Evolutionary conservation across 192 early-diverging fungal species (phyloP).

Genomic region (Diversispora eburnea): DNA sequence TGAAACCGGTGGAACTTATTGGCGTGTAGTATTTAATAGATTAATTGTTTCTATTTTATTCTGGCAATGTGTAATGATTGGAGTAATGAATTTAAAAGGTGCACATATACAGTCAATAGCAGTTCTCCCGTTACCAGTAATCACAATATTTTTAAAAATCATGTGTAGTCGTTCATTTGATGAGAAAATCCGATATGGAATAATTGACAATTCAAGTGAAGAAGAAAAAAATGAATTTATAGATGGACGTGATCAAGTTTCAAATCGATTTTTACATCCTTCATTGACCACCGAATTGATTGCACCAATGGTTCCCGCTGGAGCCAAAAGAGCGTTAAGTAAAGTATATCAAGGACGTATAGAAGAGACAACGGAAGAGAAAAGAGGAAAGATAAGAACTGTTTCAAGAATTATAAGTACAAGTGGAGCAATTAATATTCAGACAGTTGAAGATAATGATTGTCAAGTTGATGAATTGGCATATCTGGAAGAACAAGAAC

Average conservation of each 20-base stretch:
- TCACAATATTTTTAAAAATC: conserved; percentile 55
- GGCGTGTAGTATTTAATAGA: conserved; percentile 68
- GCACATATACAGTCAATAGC: conserved; percentile 42
- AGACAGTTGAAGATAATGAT: conserved; percentile 35
- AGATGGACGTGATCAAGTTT: conserved; percentile 36
- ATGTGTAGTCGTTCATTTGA: conserved; percentile 44
- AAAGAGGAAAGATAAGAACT: conserved; percentile 31
- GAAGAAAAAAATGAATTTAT: conserved; percentile 18
- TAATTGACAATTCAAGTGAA: conserved; percentile 32
- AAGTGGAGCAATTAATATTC: conserved; percentile 28
- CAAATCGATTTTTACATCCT: conserved; percentile 61
- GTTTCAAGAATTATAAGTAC: conserved; percentile 22
- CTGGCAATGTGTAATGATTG: conserved; percentile 66
- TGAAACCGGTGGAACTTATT: conserved; percentile 70
- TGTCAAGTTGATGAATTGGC: conserved; percentile 36
- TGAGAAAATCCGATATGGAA: conserved; percentile 53
- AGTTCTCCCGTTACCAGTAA: conserved; percentile 57
- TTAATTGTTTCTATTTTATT: conserved; percentile 58
- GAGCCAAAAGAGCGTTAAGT: conserved; percentile 58
- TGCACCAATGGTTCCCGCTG: conserved; percentile 66
- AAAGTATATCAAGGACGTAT: conserved; percentile 55
- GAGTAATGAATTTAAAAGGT: conserved; percentile 52
- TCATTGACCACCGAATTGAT: conserved; percentile 56
- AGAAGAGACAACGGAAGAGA: conserved; percentile 22
- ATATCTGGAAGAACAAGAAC: conserved; percentile 19